These are phyloP conservation scores for Euphorbia lathyris DNA, from an alignment of 345 rosid species.

Conservation along the genomic window DNA sequence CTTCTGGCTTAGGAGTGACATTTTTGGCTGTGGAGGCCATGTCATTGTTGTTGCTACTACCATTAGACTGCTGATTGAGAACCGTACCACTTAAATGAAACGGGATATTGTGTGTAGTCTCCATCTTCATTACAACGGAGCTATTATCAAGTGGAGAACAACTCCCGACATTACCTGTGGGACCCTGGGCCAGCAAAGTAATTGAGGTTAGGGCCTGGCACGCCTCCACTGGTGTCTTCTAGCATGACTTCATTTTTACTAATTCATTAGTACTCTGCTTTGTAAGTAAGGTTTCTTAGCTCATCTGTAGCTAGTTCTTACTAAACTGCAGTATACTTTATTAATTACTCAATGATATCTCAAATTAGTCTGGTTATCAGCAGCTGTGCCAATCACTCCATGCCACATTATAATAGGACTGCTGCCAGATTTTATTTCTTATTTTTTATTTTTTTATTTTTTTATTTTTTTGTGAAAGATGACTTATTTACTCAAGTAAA, in stretches of 20 bases:
- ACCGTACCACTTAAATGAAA: conserved; percentile 37
- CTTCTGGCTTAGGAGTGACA: conserved; percentile 40
- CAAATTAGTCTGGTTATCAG: not conserved
- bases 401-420: too few species aligned
- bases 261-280: not conserved
- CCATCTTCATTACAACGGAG: conserved; percentile 44
- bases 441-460: too few species aligned
- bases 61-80: conserved; percentile 48
- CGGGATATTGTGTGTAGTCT: conserved; percentile 26
- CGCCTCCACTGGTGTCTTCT: not conserved
- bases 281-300: not conserved
- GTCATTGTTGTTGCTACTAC: conserved; percentile 54
- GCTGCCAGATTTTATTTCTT: too few species aligned
- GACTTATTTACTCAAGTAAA: too few species aligned
- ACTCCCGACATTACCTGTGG: conserved; percentile 49
- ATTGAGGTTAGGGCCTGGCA: not conserved
- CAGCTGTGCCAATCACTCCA: too few species aligned
- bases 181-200: conserved; percentile 35
- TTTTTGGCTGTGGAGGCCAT: conserved; percentile 46
- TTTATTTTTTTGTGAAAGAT: too few species aligned
- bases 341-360: too few species aligned
- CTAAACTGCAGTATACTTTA: too few species aligned
- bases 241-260: not conserved
- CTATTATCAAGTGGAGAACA: conserved; percentile 52
- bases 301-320: too few species aligned